These are phyloP conservation scores for Celoporthe dispersa DNA, from an alignment of 2,329 filamentous ascomycete species.

Conservation along the genomic window DNA sequence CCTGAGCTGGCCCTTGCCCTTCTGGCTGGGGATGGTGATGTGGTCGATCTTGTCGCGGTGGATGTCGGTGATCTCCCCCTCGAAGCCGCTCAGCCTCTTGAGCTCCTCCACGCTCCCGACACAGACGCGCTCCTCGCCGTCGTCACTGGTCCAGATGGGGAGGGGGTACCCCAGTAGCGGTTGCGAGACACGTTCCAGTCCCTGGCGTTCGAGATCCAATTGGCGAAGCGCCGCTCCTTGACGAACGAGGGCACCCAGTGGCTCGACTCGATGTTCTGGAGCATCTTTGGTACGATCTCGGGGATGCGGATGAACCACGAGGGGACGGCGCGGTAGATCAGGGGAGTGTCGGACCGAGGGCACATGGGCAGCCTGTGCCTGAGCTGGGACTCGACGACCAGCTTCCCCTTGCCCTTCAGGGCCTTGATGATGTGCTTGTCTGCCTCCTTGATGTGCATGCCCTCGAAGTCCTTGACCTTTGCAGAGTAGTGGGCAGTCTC, in stretches of 20 bases:
- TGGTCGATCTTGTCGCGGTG: conserved; percentile 92
- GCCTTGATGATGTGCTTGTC: conserved; percentile 94
- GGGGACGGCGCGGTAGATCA: conserved; percentile 90
- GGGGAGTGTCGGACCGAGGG: conserved; percentile 89
- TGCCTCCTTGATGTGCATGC: conserved; percentile 87
- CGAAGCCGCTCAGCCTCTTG: conserved; percentile 82
- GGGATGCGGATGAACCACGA: conserved; percentile 94
- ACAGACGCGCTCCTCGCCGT: conserved; percentile 84
- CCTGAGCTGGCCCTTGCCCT: conserved; percentile 81
- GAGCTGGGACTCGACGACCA: conserved; percentile 85
- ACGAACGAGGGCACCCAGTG: conserved; percentile 92
- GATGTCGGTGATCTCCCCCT: conserved; percentile 81
- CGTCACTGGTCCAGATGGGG: conserved; percentile 89
- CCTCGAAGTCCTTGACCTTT: conserved; percentile 78
- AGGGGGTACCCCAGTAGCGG: conserved; percentile 96
- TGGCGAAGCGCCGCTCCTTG: conserved; percentile 88
- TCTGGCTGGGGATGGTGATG: conserved; percentile 90
- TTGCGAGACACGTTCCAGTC: conserved; percentile 97
- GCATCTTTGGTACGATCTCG: conserved; percentile 81
- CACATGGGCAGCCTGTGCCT: conserved; percentile 94
- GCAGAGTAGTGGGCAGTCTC: conserved; percentile 79
- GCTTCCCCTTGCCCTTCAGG: conserved; percentile 74
- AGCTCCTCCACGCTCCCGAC: conserved; percentile 85
- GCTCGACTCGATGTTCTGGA: conserved; percentile 86
- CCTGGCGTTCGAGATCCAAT: conserved; percentile 87